Percentiles rank a stretch among this genome's conserved stretches.
Evolutionary conservation across 2,329 filamentous ascomycete genomes (phyloP).

Genomic region (Monosporascus sp.): DNA sequence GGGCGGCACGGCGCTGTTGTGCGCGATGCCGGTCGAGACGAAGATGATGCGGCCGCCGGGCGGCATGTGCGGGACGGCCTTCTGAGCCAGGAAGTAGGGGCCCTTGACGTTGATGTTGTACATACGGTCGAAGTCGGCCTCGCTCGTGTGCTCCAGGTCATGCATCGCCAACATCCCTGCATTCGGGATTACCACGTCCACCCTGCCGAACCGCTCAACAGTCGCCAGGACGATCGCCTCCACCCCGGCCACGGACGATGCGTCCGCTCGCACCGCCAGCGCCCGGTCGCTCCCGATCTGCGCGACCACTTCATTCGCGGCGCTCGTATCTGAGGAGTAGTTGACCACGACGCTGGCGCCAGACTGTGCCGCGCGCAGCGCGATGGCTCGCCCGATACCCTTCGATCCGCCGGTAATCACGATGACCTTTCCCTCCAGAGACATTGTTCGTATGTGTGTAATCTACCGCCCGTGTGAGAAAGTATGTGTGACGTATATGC

Average conservation of each 20-base stretch:
- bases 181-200: slow-evolving; percentile 56
- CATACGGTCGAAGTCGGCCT: slow-evolving; percentile 44
- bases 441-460: slow-evolving; percentile 11
- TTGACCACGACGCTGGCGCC: slow-evolving; percentile 56
- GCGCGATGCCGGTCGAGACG: slow-evolving; percentile 38
- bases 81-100: slow-evolving; percentile 48
- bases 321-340: slow-evolving; percentile 42
- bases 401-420: slow-evolving; percentile 53
- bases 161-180: slow-evolving; percentile 47
- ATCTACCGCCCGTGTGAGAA: too few species aligned
- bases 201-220: slow-evolving; percentile 45
- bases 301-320: slow-evolving; percentile 44
- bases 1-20: slow-evolving; percentile 29
- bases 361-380: slow-evolving; percentile 49
- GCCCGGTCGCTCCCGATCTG: slow-evolving; percentile 39
- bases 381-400: slow-evolving; percentile 56
- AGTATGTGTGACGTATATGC: too few species aligned
- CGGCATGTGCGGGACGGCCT: slow-evolving; percentile 46
- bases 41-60: slow-evolving; percentile 46
- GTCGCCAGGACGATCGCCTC: slow-evolving; percentile 44
- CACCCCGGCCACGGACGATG: slow-evolving; percentile 38
- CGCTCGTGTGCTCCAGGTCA: slow-evolving; percentile 43
- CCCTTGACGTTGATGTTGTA: slow-evolving; percentile 54
- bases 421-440: slow-evolving; percentile 34
- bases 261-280: slow-evolving; percentile 53